A percentile compares a stretch with the other conserved stretches of the same genome.
phyloP scores from a whole-genome alignment of 1,284 basidiomycete genomes.

The Trametes hirsuta region DNA sequence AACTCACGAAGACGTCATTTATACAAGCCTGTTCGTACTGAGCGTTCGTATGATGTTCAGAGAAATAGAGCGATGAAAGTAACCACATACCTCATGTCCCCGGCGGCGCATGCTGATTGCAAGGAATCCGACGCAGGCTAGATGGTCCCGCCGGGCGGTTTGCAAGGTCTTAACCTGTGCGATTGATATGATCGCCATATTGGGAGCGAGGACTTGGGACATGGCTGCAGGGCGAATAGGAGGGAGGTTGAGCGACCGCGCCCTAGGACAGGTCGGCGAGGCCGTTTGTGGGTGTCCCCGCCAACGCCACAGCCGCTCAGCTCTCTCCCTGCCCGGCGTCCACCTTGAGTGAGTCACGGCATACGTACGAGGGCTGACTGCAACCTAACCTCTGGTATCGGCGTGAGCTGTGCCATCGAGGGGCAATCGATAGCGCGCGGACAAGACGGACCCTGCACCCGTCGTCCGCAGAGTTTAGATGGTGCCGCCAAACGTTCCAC shows the following conservation, averaged over 20 bases:
- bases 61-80: constrained; percentile 4
- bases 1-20: constrained; percentile 8
- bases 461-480: neutral
- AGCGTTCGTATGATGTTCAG: constrained; percentile 13
- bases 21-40: constrained; percentile 9
- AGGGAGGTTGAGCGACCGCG: constrained; percentile 3
- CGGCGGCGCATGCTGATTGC: constrained; percentile 13
- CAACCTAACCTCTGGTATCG: neutral
- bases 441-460: neutral
- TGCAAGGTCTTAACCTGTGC: constrained; percentile 3
- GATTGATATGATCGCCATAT: constrained; percentile 15
- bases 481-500: neutral
- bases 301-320: constrained; percentile 1
- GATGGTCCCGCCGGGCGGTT: constrained; percentile 1
- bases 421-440: neutral
- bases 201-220: neutral
- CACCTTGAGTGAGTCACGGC: neutral
- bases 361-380: neutral
- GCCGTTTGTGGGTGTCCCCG: constrained; percentile 1
- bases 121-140: constrained; percentile 7
- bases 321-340: neutral
- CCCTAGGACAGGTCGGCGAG: constrained; percentile 8
- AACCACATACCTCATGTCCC: constrained; percentile 17
- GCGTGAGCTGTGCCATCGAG: neutral
- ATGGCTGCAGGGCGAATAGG: constrained; percentile 11